Base-by-base conservation (phyloP, 768 basidiomycete species). In the Lactarius akahatsu region DNA sequence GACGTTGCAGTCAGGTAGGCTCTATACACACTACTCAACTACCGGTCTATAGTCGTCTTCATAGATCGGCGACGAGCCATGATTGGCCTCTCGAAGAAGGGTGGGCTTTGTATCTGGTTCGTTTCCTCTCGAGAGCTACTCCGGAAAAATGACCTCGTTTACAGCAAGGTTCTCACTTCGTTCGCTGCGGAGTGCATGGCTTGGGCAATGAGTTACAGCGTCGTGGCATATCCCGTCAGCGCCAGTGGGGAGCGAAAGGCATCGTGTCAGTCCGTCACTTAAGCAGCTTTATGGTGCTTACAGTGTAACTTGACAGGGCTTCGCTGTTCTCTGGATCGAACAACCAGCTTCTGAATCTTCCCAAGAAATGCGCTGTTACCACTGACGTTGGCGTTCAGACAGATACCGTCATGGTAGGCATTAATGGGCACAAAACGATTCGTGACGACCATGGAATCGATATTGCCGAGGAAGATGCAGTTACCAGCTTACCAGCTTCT, bases 1-100 rank as follows among this genome's bases (percentile, higher is more conserved):
- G 90, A 91, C 67, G 77, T 84, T 18, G 89, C 89, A 15, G 85
- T 89, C 28, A 87, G 83, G 86, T 85, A 73, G 57, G 80, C 72
- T 20, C 28, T 20, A 11, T 61, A 8, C 13, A 40, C 18, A 34
- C 15, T 16, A 15, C 10, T 52, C 8, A 23, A 30, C 52, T 26
- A 38, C 28, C 4, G 20, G 43, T 67, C 34, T 62, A 7, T 10
- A 28, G 61, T 8, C 9, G n/a, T 43, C 58, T 41, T 11, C 16
- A 28, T 54, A 89, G 88, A 67, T 79, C 87, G 34, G 84, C 87
- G 4, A 81, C 85, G 15, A 85, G 85, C 69, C 84, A 88, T 63
- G 86, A 87, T 65, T 91, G 88, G 89, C 74, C 85, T 9, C 77
- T 87, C 59, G 89, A 91, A 74, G 89, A 90, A 74, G 89, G 86